Evolutionary conservation across 2,329 filamentous ascomycete genomes (phyloP), one percentile per base, ranked within the genome.

Genomic region (Penicillium psychrosexuale): DNA sequence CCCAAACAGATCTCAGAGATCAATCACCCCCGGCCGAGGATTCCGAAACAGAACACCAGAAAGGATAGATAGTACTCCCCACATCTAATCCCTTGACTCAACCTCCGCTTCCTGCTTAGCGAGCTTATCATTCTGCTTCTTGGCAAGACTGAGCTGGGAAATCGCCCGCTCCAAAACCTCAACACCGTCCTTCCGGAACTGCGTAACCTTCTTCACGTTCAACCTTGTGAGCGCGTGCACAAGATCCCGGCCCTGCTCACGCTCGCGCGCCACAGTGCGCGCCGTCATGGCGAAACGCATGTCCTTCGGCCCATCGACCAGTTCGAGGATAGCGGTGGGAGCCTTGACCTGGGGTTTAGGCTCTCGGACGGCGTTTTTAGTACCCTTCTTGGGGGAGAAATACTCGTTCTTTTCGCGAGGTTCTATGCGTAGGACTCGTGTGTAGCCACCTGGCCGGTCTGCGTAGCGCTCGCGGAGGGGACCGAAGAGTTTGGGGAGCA

Each of bases 251-350:
- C 84, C 75, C 56, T 77, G 70, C 13, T 68, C 65, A 2, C 80
- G 77, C 55, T 80, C 70, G 28, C 85, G 81, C 40, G 90, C 90
- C 7, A 97, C 81, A 0, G 90, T 87, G 65, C 88, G 89, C 27
- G 94, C 94, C 3, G 92, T 96, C 83, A 97, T 86, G 67, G 91
- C 90, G 77, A 97, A 97, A 33, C 92, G 89, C 79, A 96, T 90
- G 75, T 99, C 94, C 72, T 87, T 89, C 33, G 91, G 91, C 34
- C 93, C 92, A 75, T 99, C 94, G 58, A 99, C 92, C 31, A 99
- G 84, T 76, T 97, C 91, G 45, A 99, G 86, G 61, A 99, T 92
- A 22, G 94, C 93, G 33, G 88, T 92, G 60, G 87, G 84, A 8
- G 90, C 93, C 77, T 97, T 91, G 74, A 97, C 93, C 68, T 84